Base-by-base conservation (phyloP, 305 asterid species). In the Fraxinus dipetala region DNA sequence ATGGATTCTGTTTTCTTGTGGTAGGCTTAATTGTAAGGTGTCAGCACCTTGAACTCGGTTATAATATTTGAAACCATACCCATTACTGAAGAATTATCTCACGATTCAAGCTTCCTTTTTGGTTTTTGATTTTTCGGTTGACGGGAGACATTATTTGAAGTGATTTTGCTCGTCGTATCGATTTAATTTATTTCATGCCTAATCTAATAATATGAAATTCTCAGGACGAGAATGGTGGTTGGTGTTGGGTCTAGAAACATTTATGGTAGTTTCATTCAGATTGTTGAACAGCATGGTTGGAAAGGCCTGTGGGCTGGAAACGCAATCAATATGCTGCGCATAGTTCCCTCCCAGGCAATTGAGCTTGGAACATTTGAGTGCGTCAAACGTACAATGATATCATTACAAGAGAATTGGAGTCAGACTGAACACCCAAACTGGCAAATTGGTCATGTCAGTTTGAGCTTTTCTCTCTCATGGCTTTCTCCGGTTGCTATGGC, bases 221-320 rank as follows among this genome's bases (percentile, higher is more conserved):
- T 92, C 94, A 95, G 99, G 93, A 95, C 99, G 31, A 90, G 99
- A 80, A 93, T 95, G 99, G 97, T 95, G 84, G 99, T 95, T 20
- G 98, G 99, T 20, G 89, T 95, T 48, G 99, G 98, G 82, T 91
- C 98, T 54, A 95, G 85, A 83, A 84, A 88, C 85, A 95, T 95
- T 28, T 83, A 73, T 65, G 95, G 97, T 69, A 94, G 99, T 85
- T 94, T 94, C 48, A 56, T 91, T 77, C 93, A 95, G 85, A 87
- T 95, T 76, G 84, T 94, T 70, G 97, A 95, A 86, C 88, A 90
- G 78, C 98, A 91, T 82, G 99, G 99, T 75, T 90, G 97, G 98
- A 94, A 89, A 87, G 99, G 99, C 65, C 93, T 95, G 32, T 95
- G 99, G 99, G 97, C 98, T 59, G 98, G 99, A 76, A 95, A 95